A percentile compares a stretch with the other conserved stretches of the same genome.
Evolutionary conservation across 176 grass and related monocot genomes (phyloP).

Genomic region (Miscanthus lutarioriparius): DNA sequence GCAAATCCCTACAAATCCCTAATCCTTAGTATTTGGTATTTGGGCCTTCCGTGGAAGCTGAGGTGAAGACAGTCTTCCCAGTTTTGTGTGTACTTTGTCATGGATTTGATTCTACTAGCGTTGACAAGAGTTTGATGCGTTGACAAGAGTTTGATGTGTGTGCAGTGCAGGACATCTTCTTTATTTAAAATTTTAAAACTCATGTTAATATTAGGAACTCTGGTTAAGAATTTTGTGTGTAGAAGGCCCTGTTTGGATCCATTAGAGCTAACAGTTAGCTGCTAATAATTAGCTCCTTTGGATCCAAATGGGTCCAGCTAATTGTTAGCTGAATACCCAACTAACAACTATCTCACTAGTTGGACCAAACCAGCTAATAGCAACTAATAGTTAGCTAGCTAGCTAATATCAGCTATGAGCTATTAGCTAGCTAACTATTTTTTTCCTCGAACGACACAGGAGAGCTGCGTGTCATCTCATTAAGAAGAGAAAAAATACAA

Average conservation of each 20-base stretch:
- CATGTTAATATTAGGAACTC: constrained; percentile 15
- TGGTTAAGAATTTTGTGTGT: constrained; percentile 7
- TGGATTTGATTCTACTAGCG: background rate
- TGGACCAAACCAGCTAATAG: background rate
- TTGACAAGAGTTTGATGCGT: constrained; percentile 23
- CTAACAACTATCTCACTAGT: background rate
- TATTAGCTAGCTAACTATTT: background rate
- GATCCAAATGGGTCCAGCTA: background rate
- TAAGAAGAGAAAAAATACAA: background rate
- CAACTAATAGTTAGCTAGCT: background rate
- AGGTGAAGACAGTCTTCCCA: background rate
- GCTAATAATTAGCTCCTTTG: too few relatives aligned
- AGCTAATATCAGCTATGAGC: background rate
- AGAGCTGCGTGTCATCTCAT: background rate
- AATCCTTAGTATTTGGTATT: constrained; percentile 24
- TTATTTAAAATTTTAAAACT: constrained; percentile 6
- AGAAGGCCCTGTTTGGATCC: background rate
- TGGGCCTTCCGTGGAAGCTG: background rate
- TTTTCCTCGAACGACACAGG: background rate
- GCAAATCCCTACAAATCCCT: constrained; percentile 15
- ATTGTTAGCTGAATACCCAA: background rate
- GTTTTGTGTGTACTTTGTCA: background rate
- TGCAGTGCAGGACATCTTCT: background rate
- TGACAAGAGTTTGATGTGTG: constrained; percentile 22
- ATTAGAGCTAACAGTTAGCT: too few relatives aligned